These are phyloP conservation scores for Aspergillus pseudonomiae DNA, from an alignment of 2,329 filamentous ascomycete species.

Conservation along the genomic window DNA sequence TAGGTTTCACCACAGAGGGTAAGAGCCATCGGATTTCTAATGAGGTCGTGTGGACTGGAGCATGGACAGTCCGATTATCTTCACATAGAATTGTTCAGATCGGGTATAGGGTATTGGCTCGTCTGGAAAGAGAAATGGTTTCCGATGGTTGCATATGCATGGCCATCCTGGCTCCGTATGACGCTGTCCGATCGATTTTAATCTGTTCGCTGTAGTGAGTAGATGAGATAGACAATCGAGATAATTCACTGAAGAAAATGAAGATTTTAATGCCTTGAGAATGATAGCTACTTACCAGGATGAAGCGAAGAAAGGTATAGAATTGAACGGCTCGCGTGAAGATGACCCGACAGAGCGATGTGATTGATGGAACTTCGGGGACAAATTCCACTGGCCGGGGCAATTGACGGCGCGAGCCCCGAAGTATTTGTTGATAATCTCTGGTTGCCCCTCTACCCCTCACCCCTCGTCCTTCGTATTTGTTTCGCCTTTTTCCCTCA, in stretches of 20 bases:
- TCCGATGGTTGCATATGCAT: conserved; percentile 6
- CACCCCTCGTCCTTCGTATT: not conserved
- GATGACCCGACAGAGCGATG: conserved; percentile 7
- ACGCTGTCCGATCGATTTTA: not conserved
- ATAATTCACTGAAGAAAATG: not conserved
- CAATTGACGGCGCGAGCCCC: not conserved
- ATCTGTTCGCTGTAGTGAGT: not conserved
- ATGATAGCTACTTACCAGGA: not conserved
- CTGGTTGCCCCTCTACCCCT: conserved; percentile 3
- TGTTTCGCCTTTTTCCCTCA: not conserved
- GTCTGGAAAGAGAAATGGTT: conserved; percentile 10
- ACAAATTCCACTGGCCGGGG: conserved; percentile 4
- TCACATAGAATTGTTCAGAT: not conserved
- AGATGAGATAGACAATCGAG: not conserved
- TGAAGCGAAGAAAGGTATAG: not conserved
- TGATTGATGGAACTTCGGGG: conserved; percentile 16
- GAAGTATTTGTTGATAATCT: not conserved
- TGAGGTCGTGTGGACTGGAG: not conserved
- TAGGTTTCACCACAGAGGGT: not conserved
- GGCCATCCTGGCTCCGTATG: not conserved
- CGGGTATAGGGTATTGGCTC: not conserved
- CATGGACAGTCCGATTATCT: not conserved
- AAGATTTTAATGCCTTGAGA: not conserved
- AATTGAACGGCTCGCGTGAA: not conserved
- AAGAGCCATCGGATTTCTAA: not conserved